phyloP scores from a whole-genome alignment of 2,329 filamentous ascomycete species.

The Penicillium sp. region DNA sequence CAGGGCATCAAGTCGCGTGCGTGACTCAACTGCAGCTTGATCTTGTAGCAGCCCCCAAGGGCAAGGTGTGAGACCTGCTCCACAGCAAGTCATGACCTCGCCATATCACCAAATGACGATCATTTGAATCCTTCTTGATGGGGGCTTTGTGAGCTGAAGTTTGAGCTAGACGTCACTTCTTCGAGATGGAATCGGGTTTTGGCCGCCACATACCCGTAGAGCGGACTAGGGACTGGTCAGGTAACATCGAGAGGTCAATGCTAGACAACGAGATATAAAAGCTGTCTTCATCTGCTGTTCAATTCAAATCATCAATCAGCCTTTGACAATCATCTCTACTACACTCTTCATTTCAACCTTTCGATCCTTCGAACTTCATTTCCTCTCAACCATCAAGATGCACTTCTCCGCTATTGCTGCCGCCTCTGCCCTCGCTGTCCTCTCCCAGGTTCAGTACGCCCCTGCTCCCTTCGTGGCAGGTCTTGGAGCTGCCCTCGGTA shows the following conservation, averaged over 20 bases:
- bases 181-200: neutral
- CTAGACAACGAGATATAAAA: neutral
- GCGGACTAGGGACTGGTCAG: neutral
- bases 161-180: neutral
- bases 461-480: conserved; percentile 1
- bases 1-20: neutral
- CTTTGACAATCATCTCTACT: neutral
- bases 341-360: neutral
- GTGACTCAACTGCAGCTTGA: neutral
- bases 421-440: neutral
- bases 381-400: neutral
- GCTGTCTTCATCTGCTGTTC: neutral
- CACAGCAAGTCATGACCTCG: neutral
- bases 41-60: neutral
- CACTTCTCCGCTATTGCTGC: neutral
- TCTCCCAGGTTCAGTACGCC: conserved; percentile 7
- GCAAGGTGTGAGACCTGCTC: neutral
- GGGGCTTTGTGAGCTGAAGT: neutral
- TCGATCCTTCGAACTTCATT: neutral
- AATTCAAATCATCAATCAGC: neutral
- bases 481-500: neutral
- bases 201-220: neutral
- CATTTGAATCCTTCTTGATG: neutral
- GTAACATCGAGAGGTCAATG: neutral
- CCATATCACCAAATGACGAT: neutral